phyloP scores from a whole-genome alignment of 768 basidiomycete species.

The Leccinum rimulosum region DNA sequence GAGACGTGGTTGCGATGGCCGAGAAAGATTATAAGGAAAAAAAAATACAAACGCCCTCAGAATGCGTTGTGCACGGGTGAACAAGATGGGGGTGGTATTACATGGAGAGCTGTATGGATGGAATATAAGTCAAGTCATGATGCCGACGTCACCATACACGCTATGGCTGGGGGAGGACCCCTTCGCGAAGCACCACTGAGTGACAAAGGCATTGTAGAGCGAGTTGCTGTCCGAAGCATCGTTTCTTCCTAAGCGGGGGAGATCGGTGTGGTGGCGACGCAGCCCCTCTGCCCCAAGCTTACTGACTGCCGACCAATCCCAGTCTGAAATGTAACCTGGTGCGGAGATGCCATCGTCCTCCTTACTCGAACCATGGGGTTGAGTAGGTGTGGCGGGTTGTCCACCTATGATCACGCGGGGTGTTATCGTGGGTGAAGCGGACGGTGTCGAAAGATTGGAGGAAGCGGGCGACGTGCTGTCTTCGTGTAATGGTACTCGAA shows the following conservation, averaged over 20 bases:
- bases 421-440: slow-evolving; percentile 18
- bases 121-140: slow-evolving; percentile 17
- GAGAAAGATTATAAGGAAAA: not conserved
- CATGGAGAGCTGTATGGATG: not conserved
- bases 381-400: slow-evolving; percentile 19
- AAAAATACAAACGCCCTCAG: slow-evolving; percentile 1
- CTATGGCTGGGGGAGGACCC: slow-evolving; percentile 29
- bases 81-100: not conserved
- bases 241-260: slow-evolving; percentile 13
- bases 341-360: not conserved
- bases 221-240: slow-evolving; percentile 25
- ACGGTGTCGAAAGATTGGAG: slow-evolving; percentile 28
- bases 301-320: slow-evolving; percentile 23
- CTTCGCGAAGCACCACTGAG: slow-evolving; percentile 69
- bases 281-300: not conserved
- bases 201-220: slow-evolving; percentile 58
- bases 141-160: slow-evolving; percentile 11
- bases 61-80: not conserved
- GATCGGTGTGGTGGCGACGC: slow-evolving; percentile 1
- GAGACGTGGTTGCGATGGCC: not conserved
- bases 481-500: slow-evolving; percentile 1
- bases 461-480: slow-evolving; percentile 25
- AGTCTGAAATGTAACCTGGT: slow-evolving; percentile 13
- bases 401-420: slow-evolving; percentile 28
- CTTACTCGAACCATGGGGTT: not conserved